Percentiles rank a stretch among this genome's conserved stretches.
Evolutionary conservation across 2,329 filamentous ascomycete species (phyloP).

Genomic region (Botryotinia calthae): DNA sequence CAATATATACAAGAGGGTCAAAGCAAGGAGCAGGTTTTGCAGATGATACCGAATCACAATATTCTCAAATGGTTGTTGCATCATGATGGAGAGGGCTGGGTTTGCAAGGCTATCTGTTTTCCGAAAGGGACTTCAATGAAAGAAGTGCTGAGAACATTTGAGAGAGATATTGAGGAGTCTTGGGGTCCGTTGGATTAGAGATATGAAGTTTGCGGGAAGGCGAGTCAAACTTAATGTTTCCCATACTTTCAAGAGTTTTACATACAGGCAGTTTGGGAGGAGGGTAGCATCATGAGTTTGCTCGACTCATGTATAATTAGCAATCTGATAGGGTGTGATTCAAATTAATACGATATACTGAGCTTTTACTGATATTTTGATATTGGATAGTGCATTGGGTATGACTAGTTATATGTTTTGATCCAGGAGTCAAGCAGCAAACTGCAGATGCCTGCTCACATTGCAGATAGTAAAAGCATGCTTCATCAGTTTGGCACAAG

Average conservation of each 20-base stretch:
- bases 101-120: not conserved
- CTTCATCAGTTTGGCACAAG: not conserved
- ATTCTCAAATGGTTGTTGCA: not conserved
- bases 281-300: not conserved
- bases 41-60: not conserved
- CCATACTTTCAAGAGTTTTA: not conserved
- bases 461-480: not conserved
- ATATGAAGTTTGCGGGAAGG: not conserved
- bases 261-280: not conserved
- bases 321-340: not conserved
- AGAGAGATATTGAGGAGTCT: not conserved
- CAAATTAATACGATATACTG: not conserved
- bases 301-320: not conserved
- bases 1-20: not conserved
- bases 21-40: not conserved
- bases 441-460: not conserved
- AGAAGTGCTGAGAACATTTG: not conserved
- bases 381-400: accelerated
- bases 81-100: not conserved
- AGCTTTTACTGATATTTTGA: not conserved
- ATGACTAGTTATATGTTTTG: not conserved
- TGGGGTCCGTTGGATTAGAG: not conserved
- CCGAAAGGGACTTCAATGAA: not conserved
- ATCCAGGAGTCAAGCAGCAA: not conserved
- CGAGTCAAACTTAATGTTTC: not conserved